Conservation (phyloP, 2,329 filamentous ascomycete genomes). For the Diplodia seriata region DNA sequence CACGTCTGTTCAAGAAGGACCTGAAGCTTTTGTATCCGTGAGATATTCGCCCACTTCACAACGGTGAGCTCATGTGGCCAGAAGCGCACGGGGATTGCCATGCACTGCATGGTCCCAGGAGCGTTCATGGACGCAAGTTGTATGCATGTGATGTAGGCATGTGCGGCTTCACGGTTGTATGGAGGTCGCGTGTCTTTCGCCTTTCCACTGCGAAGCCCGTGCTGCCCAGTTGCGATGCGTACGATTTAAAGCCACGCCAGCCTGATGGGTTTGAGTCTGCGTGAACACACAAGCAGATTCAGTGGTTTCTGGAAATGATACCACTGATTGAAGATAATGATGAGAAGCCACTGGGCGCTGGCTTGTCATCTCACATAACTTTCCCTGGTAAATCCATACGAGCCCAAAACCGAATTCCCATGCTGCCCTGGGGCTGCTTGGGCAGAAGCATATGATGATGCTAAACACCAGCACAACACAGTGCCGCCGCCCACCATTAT, state of each 20-base stretch:
- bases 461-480: not conserved
- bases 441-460: not conserved
- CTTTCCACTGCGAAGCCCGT: not conserved
- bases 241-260: not conserved
- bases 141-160: not conserved
- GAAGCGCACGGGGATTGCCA: no score
- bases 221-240: not conserved
- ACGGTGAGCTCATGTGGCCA: no score
- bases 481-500: not conserved
- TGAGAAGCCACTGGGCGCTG: not conserved
- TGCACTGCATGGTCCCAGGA: not conserved
- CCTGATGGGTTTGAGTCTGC: not conserved
- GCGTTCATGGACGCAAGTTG: not conserved
- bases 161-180: not conserved
- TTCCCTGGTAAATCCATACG: not conserved
- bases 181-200: not conserved
- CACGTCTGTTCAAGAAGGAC: no score
- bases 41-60: no score
- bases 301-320: not conserved
- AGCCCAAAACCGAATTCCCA: not conserved
- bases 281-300: not conserved
- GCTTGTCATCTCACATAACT: not conserved
- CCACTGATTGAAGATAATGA: no score
- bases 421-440: not conserved
- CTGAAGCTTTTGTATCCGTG: no score